Evolutionary conservation across 176 grass and related monocot genomes (phyloP), one percentile per base, ranked within the genome.

Genomic region (Oryza glaberrima): DNA sequence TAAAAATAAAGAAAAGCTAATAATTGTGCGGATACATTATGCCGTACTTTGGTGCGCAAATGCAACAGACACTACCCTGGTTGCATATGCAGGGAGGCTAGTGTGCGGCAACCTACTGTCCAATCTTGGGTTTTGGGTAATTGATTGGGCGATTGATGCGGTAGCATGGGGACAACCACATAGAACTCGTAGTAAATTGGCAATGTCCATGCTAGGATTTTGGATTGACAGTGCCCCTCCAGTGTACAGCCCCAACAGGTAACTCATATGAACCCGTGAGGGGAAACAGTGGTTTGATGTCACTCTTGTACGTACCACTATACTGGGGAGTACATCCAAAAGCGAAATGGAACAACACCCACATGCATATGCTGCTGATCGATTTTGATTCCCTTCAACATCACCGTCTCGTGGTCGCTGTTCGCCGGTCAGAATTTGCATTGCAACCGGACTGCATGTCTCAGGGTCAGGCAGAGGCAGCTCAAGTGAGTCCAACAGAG

Each of bases 251-350:
- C 13, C 77, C 68, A 63, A 16, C 56, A 40, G 65, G 15, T 70
- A 60, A 15, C 8, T 75, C 23, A 3, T 26, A 74, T 67, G 72
- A 47, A 60, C 72, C 67, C 75, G 68, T 83, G 68, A 19, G 11
- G 75, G 85, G 67, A 22, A 78, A 43, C 80, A 88, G 67, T 41
- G 17, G 28, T 1, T 48, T 23, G 56, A 73, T 64, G 81, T 22
- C 56, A 16, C 58, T 4, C 58, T 63, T 11, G 58, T 63, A 63
- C 58, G 58, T 60, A n/a, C 7, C 19, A 60, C 56, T n/a, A 60
- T n/a, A 60, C 56, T 9, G 7, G 54, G 17, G 54, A 51, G 4
- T 60, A 23, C 58, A 63, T 63, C 58, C 58, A 63, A 63, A 63
- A 63, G 58, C 58, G 28, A 64, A 67, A 67, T 44, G 61, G 30